Evolutionary conservation across 441 rosid species (phyloP).

Genomic region (Isatis lusitanica): DNA sequence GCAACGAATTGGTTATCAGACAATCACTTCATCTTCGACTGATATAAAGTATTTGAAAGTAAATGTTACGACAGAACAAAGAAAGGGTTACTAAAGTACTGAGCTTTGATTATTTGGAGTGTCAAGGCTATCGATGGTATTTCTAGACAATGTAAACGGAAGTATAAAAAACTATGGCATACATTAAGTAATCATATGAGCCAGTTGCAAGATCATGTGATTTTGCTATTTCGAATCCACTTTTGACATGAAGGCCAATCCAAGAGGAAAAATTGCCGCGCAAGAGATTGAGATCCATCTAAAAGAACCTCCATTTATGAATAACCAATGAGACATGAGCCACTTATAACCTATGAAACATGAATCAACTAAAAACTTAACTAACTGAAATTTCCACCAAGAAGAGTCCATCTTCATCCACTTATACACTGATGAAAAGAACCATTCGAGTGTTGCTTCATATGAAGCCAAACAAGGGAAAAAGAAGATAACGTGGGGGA

Average conservation of each 20-base stretch:
- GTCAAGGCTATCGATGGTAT: neutral
- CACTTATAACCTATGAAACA: constrained; percentile 1
- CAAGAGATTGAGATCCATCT: neutral
- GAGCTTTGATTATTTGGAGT: neutral
- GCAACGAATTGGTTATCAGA: constrained; percentile 12
- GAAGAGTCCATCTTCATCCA: neutral
- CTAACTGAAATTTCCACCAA: neutral
- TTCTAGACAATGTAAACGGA: neutral
- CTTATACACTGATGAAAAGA: neutral
- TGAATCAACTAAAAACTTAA: neutral
- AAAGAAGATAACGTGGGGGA: neutral
- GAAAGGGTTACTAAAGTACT: neutral
- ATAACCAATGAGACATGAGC: constrained; percentile 1
- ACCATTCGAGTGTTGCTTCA: constrained; percentile 1
- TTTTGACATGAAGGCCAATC: constrained; percentile 8
- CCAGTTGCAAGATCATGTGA: neutral
- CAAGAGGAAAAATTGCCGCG: neutral
- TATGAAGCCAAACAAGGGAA: neutral
- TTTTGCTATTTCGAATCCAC: neutral
- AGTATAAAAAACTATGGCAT: neutral
- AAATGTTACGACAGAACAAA: neutral
- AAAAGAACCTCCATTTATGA: neutral
- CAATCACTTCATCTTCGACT: constrained; percentile 5
- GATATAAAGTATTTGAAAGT: neutral
- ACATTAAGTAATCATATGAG: neutral